Percentiles rank a stretch among this genome's conserved stretches.
Conservation (phyloP, 306 rosid genomes). For the Mucuna pruriens region DNA sequence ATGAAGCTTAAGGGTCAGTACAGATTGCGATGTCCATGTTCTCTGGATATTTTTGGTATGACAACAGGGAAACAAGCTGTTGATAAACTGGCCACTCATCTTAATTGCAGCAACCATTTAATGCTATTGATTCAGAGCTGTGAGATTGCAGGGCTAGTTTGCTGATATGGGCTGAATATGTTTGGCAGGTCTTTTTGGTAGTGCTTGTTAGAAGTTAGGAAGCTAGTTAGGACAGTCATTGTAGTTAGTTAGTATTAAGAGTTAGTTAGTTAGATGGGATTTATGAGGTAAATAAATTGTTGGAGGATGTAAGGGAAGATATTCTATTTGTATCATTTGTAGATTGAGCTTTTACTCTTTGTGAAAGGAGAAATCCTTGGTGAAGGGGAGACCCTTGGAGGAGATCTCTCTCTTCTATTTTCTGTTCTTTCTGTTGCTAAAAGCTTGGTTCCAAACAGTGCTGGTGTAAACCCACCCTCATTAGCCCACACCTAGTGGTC, state of each 20-base stretch:
- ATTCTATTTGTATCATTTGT: too few species aligned
- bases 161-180: neutral
- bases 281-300: too few species aligned
- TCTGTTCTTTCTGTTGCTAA: too few species aligned
- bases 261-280: too few species aligned
- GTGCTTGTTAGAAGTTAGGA: too few species aligned
- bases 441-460: neutral
- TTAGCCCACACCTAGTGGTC: neutral
- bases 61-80: neutral
- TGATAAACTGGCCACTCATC: neutral
- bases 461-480: neutral
- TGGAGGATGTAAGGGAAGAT: too few species aligned
- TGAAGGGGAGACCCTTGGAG: neutral
- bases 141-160: neutral
- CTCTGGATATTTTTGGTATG: neutral
- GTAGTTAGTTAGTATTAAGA: too few species aligned
- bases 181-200: neutral
- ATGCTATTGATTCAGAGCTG: neutral
- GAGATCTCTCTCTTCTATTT: neutral
- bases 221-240: too few species aligned
- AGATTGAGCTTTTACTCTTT: too few species aligned
- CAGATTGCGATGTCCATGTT: neutral
- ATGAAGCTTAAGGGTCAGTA: neutral
- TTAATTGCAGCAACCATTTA: neutral
- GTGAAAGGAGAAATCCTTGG: neutral